Percentiles rank a stretch among this genome's conserved stretches.
Conservation (phyloP, 164 flowering plant species). For the Liriodendron chinense region DNA sequence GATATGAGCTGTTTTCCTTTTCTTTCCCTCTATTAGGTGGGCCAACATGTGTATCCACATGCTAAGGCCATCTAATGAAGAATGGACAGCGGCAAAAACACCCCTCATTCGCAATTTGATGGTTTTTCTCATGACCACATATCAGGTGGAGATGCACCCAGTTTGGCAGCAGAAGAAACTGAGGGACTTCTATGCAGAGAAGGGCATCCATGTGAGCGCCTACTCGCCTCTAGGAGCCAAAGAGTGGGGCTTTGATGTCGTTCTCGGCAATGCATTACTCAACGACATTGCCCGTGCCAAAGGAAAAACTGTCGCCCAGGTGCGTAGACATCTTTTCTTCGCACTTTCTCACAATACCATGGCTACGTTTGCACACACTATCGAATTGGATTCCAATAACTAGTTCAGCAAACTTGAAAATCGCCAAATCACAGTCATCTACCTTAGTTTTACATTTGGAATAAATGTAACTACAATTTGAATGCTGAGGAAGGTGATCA, state of each 20-base stretch:
- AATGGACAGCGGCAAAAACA: background rate
- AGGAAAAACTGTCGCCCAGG: conserved; percentile 32
- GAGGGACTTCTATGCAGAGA: conserved; percentile 23
- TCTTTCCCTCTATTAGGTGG: too few relatives aligned
- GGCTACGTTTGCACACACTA: too few relatives aligned
- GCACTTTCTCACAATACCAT: too few relatives aligned
- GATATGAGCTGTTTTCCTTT: too few relatives aligned
- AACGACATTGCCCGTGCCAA: conserved; percentile 27
- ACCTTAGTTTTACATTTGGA: too few relatives aligned
- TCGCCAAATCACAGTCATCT: too few relatives aligned
- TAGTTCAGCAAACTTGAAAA: too few relatives aligned
- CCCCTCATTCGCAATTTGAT: background rate
- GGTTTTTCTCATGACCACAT: background rate
- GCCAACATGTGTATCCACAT: too few relatives aligned
- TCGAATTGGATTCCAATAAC: too few relatives aligned
- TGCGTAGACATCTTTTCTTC: background rate
- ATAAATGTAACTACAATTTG: too few relatives aligned
- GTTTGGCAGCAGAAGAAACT: conserved; percentile 27
- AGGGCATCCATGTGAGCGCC: conserved; percentile 28
- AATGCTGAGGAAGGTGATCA: too few relatives aligned
- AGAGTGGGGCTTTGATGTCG: conserved; percentile 20
- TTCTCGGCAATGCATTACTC: conserved; percentile 20
- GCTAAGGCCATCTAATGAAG: background rate
- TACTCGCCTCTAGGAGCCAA: conserved; percentile 34
- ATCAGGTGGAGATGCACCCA: conserved; percentile 38